Evolutionary conservation across 352 stramenopile genomes (phyloP).

Genomic region (Pythium pyrilobum): DNA sequence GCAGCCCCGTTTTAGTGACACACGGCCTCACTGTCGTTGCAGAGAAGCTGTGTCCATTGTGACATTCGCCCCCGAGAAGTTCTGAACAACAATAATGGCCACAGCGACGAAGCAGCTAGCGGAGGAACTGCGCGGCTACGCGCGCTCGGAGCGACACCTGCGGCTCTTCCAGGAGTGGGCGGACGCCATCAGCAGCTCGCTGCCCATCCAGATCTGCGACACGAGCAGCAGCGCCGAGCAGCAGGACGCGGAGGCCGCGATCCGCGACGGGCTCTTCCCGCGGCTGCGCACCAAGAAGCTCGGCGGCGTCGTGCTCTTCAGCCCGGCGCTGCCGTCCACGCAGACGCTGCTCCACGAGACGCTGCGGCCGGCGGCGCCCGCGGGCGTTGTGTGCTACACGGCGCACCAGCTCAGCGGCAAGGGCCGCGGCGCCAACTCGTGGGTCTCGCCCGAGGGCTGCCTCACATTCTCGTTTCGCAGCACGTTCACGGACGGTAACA

Average conservation of each 20-base stretch:
- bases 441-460: constrained; percentile 84
- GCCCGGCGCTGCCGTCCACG: constrained; percentile 63
- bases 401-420: constrained; percentile 73
- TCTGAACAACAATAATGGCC: neutral
- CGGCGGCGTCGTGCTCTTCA: constrained; percentile 69
- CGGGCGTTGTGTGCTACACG: constrained; percentile 77
- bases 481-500: constrained; percentile 68
- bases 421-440: constrained; percentile 82
- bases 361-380: constrained; percentile 50
- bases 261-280: constrained; percentile 36
- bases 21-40: neutral
- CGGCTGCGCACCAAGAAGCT: constrained; percentile 57
- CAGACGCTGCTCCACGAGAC: constrained; percentile 80
- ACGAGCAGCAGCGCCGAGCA: constrained; percentile 13
- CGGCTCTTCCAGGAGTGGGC: constrained; percentile 66
- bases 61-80: neutral
- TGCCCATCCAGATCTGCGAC: constrained; percentile 18
- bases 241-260: constrained; percentile 22
- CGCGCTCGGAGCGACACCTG: constrained; percentile 66
- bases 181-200: constrained; percentile 17
- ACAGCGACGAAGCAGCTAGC: constrained; percentile 45
- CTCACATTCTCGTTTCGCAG: constrained; percentile 90
- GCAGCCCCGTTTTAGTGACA: constrained; percentile 1
- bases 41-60: neutral
- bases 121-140: constrained; percentile 70